Base-by-base conservation (phyloP, 2,329 filamentous ascomycete species). In the Pseudogymnoascus pannorum region DNA sequence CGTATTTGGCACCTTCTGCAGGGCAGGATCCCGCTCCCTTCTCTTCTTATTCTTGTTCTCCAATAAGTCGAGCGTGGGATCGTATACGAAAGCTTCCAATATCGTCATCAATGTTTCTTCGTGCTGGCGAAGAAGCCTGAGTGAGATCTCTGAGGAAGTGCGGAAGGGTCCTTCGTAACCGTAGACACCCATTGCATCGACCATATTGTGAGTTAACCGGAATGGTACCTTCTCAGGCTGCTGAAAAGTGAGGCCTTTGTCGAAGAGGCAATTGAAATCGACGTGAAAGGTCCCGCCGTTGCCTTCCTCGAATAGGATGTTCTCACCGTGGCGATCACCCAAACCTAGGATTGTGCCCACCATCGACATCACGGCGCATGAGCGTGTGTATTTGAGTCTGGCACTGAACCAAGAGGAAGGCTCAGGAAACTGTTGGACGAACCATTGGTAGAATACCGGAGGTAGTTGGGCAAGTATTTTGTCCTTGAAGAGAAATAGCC, bases 321-420 rank as follows among this genome's bases (percentile, higher is more conserved):
- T 99, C 74, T 99, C 94, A 62, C 93, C 93, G 75, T 99, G 94
- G 3, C 94, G 87, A 75, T 99, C 94, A 38, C 94, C 94, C 0
- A 99, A 80, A 0, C 89, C 94, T 4, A 99, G 82, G 57, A 97
- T 92, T 61, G 96, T 95, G 58, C 94, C 94, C 4, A 96, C 91
- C 84, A 99, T 99, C n/a, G 92, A 96, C 92, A 99, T 99, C 67
- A 99, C 94, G 9, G 95, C 94, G 69, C 90, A 93, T 1, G 94
- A 96, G 3, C 94, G 86, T 2, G 94, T 95, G 75, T 97, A 99
- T 54, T 87, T 85, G 48, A 97, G 80, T 6, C 94, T 85, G 8
- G 93, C 92, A 2, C 86, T 83, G 73, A 99, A 95, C 94, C 94
- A 99, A 1, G 87, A 82, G 11, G 91, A 90, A 3, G 95, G 92